Percentiles rank a stretch among this genome's conserved stretches.
Conservation (phyloP, 2,329 filamentous ascomycete species). For the Nothophaeocryptopus gaeumannii region DNA sequence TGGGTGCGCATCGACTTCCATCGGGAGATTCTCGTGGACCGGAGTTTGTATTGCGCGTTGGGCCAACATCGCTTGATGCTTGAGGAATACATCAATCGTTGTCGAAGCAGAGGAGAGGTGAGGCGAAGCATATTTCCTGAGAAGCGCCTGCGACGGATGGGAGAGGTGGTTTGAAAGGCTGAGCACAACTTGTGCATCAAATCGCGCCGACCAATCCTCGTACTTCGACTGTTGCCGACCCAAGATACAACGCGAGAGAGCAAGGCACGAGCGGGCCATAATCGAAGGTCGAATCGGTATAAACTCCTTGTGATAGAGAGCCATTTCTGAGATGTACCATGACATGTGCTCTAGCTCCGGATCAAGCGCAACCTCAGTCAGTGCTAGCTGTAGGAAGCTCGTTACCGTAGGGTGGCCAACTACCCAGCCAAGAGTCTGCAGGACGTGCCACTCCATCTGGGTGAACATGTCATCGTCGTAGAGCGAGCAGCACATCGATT, state of each 20-base stretch:
- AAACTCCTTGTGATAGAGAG: conserved; percentile 94
- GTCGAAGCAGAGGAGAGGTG: conserved; percentile 64
- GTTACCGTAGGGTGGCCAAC: conserved; percentile 96
- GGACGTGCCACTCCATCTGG: conserved; percentile 99
- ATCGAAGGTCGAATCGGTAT: conserved; percentile 88
- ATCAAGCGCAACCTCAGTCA: conserved; percentile 72
- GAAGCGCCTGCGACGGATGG: conserved; percentile 64
- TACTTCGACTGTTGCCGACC: conserved; percentile 68
- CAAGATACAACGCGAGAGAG: conserved; percentile 81
- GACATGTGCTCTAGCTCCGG: conserved; percentile 92
- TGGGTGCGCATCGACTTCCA: conserved; percentile 27
- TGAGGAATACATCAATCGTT: conserved; percentile 64
- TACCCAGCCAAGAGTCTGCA: conserved; percentile 94
- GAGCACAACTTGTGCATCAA: conserved; percentile 65
- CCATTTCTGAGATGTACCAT: conserved; percentile 89
- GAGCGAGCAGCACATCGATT: conserved; percentile 97
- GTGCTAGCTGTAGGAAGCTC: conserved; percentile 83
- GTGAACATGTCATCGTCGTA: conserved; percentile 99
- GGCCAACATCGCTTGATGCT: conserved; percentile 51
- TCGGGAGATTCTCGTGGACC: conserved; percentile 20
- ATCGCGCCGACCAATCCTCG: conserved; percentile 72
- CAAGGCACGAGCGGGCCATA: conserved; percentile 83
- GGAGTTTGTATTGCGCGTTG: conserved; percentile 31
- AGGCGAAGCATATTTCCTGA: conserved; percentile 65
- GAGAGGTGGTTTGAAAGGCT: conserved; percentile 64